Evolutionary conservation across 2,329 filamentous ascomycete species (phyloP).

Genomic region (Hypoxylon sp.): DNA sequence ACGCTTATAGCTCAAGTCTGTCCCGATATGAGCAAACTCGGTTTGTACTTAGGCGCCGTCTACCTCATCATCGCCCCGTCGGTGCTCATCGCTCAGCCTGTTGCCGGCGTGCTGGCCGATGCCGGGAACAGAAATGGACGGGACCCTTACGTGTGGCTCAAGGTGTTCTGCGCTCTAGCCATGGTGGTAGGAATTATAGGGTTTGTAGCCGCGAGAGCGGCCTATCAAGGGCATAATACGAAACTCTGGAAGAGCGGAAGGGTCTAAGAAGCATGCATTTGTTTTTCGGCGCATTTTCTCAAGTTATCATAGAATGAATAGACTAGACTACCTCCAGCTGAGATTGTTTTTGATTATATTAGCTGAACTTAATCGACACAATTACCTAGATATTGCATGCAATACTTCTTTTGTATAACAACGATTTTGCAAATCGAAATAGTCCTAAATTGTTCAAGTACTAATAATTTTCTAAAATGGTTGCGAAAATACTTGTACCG

Average conservation of each 20-base stretch:
- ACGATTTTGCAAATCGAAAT: no score
- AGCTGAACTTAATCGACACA: neutral
- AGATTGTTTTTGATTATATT: conserved; percentile 6
- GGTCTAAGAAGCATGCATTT: neutral
- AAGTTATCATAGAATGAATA: neutral
- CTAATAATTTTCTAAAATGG: no score
- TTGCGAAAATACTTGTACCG: neutral
- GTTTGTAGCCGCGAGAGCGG: conserved; percentile 14
- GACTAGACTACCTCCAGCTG: neutral
- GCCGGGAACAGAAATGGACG: neutral
- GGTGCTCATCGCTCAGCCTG: conserved; percentile 19
- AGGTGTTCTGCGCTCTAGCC: neutral
- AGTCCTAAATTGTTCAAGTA: no score
- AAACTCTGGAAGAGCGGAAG: conserved; percentile 13
- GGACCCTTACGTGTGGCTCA: conserved; percentile 12
- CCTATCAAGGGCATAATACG: conserved; percentile 11
- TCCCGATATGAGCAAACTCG: conserved; percentile 14
- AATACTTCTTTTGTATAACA: no score
- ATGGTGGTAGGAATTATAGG: conserved; percentile 3
- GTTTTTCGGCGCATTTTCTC: neutral
- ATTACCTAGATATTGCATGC: neutral
- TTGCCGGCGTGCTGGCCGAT: conserved; percentile 6
- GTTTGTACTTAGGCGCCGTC: conserved; percentile 15
- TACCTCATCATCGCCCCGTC: conserved; percentile 17
- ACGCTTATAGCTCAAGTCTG: conserved; percentile 22